Conservation (phyloP, 495 filamentous ascomycete species). For the Penicillium simplicissimum region DNA sequence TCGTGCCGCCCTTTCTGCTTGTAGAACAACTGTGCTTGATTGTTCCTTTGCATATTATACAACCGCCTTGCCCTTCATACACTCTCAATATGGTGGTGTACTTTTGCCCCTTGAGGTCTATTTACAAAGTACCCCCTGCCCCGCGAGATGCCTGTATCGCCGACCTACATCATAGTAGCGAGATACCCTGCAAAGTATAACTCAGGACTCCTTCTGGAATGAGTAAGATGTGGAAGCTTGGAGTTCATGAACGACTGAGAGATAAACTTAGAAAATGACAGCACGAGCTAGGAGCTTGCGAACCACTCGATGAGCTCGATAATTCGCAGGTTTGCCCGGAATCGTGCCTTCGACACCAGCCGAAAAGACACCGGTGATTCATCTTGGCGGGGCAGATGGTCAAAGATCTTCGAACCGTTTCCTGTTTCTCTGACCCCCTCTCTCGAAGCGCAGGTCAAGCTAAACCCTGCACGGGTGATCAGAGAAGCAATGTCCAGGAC, state of each 20-base stretch:
- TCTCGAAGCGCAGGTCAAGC: background rate
- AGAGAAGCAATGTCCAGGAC: background rate
- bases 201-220: background rate
- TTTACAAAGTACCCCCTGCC: conserved; percentile 2
- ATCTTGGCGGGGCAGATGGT: conserved; percentile 6
- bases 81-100: background rate
- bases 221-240: background rate
- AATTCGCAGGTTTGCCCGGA: background rate
- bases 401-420: conserved; percentile 8
- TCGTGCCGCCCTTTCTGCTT: background rate
- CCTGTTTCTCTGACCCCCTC: conserved; percentile 4
- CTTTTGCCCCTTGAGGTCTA: background rate
- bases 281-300: background rate
- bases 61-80: background rate
- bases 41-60: background rate
- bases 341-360: background rate
- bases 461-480: conserved; percentile 1
- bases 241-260: too few relatives aligned
- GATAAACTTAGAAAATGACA: background rate
- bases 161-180: background rate
- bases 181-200: background rate
- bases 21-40: background rate
- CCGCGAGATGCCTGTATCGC: background rate
- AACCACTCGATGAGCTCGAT: background rate
- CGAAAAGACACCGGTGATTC: conserved; percentile 15